Evolutionary conservation across 495 filamentous ascomycete species (phyloP).

Genomic region (Xylaria curta): DNA sequence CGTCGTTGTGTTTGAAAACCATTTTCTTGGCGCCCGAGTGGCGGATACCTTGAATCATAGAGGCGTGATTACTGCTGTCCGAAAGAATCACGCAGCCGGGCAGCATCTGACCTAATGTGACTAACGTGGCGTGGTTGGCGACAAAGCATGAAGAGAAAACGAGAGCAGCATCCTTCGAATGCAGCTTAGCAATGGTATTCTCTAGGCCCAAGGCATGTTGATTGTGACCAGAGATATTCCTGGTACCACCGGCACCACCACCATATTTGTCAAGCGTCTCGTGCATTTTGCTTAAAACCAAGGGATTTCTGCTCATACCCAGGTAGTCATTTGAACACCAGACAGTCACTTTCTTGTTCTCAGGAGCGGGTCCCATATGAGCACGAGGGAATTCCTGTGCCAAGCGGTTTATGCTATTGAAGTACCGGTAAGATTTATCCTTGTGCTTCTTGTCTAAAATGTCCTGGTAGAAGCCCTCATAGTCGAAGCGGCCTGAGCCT

Average conservation of each 20-base stretch:
- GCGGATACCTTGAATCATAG: neutral
- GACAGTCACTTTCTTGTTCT: slow-evolving; percentile 2
- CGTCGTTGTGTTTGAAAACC: neutral
- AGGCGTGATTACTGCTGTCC: neutral
- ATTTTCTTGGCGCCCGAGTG: slow-evolving; percentile 7
- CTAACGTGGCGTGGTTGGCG: neutral
- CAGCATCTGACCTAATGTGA: neutral
- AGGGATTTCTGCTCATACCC: neutral
- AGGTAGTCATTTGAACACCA: slow-evolving; percentile 6
- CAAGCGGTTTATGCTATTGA: neutral
- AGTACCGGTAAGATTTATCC: neutral
- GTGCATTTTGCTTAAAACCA: slow-evolving; percentile 1
- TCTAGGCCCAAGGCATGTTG: neutral
- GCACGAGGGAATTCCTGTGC: neutral
- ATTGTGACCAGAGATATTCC: slow-evolving; percentile 5
- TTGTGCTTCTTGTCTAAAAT: neutral
- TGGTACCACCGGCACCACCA: neutral
- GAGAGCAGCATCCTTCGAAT: neutral
- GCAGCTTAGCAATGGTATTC: slow-evolving; percentile 1
- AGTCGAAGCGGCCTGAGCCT: neutral
- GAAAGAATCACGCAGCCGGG: neutral
- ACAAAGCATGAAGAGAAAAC: neutral
- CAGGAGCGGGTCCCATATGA: neutral
- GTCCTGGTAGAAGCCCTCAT: slow-evolving; percentile 3
- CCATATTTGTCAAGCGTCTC: slow-evolving; percentile 2